A percentile compares a stretch with the other conserved stretches of the same genome.
These are phyloP conservation scores for Xylaria digitata DNA, from an alignment of 2,329 filamentous ascomycete species.

Conservation along the genomic window DNA sequence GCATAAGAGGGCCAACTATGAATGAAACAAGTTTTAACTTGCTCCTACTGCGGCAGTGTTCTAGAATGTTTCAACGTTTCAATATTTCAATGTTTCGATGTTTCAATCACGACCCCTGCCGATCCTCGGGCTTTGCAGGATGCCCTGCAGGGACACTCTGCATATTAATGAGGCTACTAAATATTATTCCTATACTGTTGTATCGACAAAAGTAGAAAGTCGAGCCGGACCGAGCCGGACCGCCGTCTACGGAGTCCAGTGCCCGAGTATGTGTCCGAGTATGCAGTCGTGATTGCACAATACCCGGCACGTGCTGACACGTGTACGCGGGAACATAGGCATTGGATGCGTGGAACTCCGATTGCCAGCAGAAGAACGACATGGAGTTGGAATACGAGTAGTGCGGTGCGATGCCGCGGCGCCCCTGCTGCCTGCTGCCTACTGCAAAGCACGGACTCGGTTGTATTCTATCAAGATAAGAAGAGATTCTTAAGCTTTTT, in stretches of 20 bases:
- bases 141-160: not conserved
- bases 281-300: slow-evolving; percentile 4
- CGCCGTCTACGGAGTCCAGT: not conserved
- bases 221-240: slow-evolving; percentile 16
- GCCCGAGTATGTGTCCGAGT: slow-evolving; percentile 12
- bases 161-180: not conserved
- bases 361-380: slow-evolving; percentile 19
- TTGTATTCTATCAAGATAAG: slow-evolving; percentile 58
- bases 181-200: not conserved
- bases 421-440: slow-evolving; percentile 51
- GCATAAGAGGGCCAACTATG: slow-evolving; percentile 7
- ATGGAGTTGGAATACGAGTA: slow-evolving; percentile 64
- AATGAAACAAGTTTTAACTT: slow-evolving; percentile 15
- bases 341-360: slow-evolving; percentile 9
- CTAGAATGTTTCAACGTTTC: slow-evolving; percentile 14
- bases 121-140: not conserved
- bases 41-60: slow-evolving; percentile 22
- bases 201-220: not conserved
- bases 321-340: slow-evolving; percentile 21
- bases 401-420: slow-evolving; percentile 57
- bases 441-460: slow-evolving; percentile 58
- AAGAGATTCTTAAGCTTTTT: slow-evolving; percentile 53
- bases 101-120: slow-evolving; percentile 2
- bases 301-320: slow-evolving; percentile 30
- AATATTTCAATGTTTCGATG: not conserved